Conservation (phyloP, 768 basidiomycete genomes). For the Mycena pura region DNA sequence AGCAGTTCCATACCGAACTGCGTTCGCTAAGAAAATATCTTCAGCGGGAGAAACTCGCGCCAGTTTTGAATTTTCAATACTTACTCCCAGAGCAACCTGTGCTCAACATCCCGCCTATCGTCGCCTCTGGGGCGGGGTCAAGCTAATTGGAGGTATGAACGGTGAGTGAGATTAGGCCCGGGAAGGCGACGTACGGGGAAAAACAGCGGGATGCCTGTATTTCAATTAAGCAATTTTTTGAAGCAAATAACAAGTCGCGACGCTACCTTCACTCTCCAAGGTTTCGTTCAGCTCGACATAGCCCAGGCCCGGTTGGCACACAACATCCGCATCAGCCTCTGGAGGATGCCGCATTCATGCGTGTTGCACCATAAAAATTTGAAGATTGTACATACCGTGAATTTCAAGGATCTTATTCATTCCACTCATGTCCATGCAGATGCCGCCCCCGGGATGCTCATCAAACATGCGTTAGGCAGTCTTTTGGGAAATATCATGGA, state of each 20-base stretch:
- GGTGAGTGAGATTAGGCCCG: neutral
- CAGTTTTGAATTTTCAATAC: conserved; percentile 22
- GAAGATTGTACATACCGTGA: conserved; percentile 55
- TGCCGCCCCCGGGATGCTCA: conserved; percentile 61
- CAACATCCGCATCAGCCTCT: conserved; percentile 76
- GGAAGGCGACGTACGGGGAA: conserved; percentile 65
- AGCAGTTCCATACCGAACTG: conserved; percentile 90
- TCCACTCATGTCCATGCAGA: conserved; percentile 77
- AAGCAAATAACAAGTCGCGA: neutral
- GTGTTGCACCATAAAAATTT: neutral
- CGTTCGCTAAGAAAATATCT: conserved; percentile 58
- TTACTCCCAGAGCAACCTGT: conserved; percentile 88
- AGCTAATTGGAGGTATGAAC: conserved; percentile 47
- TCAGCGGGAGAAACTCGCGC: conserved; percentile 5
- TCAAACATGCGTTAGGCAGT: neutral
- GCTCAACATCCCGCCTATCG: conserved; percentile 86
- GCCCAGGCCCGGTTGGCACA: conserved; percentile 74
- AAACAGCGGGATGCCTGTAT: conserved; percentile 74
- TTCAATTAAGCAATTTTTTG: neutral
- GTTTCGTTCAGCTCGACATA: conserved; percentile 78
- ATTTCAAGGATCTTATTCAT: conserved; percentile 85
- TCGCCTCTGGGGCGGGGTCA: conserved; percentile 81
- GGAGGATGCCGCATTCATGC: neutral
- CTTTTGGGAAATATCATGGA: neutral
- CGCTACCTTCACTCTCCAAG: conserved; percentile 64